Percentiles rank a stretch among this genome's conserved stretches.
phyloP scores from a whole-genome alignment of 192 early-diverging fungal species.

The Coemansia sp. region DNA sequence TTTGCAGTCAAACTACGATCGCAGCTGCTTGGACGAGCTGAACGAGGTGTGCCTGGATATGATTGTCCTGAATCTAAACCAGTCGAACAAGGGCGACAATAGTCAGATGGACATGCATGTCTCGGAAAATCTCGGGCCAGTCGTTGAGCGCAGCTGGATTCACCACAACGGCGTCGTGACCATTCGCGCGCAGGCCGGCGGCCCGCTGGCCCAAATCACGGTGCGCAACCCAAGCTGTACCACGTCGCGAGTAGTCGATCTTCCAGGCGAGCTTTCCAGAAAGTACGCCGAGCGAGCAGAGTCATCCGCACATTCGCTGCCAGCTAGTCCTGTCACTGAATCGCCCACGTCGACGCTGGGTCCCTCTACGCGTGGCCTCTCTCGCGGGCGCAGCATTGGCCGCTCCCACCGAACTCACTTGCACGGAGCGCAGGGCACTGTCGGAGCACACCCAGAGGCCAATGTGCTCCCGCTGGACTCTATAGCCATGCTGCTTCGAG shows the following conservation, averaged over 20 bases:
- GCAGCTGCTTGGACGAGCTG: slow-evolving; percentile 71
- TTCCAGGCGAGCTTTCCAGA: slow-evolving; percentile 35
- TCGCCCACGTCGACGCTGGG: slow-evolving; percentile 48
- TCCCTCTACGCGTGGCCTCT: slow-evolving; percentile 3
- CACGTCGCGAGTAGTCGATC: slow-evolving; percentile 57
- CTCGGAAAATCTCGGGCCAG: slow-evolving; percentile 47
- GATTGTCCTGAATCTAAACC: slow-evolving; percentile 73
- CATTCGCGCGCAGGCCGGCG: slow-evolving; percentile 60
- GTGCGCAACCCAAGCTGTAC: slow-evolving; percentile 81
- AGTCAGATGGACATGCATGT: slow-evolving; percentile 44
- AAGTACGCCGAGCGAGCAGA: slow-evolving; percentile 28
- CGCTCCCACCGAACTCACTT: slow-evolving; percentile 33
- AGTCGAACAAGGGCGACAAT: slow-evolving; percentile 24
- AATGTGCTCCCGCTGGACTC: slow-evolving; percentile 32
- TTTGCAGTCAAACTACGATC: slow-evolving; percentile 59
- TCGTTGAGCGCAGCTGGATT: slow-evolving; percentile 69
- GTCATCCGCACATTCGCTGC: slow-evolving; percentile 5
- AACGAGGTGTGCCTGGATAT: slow-evolving; percentile 93
- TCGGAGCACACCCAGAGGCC: slow-evolving; percentile 4
- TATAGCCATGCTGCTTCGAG: slow-evolving; percentile 32
- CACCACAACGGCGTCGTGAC: slow-evolving; percentile 85
- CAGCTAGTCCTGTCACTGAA: slow-evolving; percentile 28
- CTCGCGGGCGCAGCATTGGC: slow-evolving; percentile 35
- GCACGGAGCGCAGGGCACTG: slow-evolving; percentile 2
- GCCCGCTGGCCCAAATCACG: slow-evolving; percentile 77